A percentile compares a stretch with the other conserved stretches of the same genome.
Conservation (phyloP, 352 stramenopile species). For the Globisporangium alternatum region DNA sequence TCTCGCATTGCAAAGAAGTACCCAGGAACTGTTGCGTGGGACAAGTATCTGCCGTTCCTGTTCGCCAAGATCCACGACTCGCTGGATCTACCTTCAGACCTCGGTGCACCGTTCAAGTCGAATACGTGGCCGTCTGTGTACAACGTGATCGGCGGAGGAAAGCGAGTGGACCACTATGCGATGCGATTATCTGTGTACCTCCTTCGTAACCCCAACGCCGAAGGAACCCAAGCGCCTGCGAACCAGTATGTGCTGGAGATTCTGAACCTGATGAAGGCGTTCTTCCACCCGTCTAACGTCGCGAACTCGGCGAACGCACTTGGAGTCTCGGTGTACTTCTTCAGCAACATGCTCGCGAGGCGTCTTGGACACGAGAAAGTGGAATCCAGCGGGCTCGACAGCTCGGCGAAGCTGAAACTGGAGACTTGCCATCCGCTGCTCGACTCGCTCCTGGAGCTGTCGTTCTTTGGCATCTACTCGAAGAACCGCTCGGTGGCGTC, state of each 20-base stretch:
- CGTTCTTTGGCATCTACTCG: conserved; percentile 71
- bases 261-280: conserved; percentile 53
- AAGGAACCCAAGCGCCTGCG: conserved; percentile 16
- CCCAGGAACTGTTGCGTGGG: conserved; percentile 25
- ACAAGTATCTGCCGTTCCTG: conserved; percentile 47
- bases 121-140: conserved; percentile 56
- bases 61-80: conserved; percentile 68
- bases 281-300: conserved; percentile 75
- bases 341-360: conserved; percentile 45
- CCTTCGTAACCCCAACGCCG: conserved; percentile 24
- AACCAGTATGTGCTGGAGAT: conserved; percentile 60
- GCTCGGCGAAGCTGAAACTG: conserved; percentile 23
- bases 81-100: conserved; percentile 59
- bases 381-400: not conserved
- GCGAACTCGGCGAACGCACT: conserved; percentile 53
- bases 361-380: conserved; percentile 55
- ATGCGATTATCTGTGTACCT: conserved; percentile 61
- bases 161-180: conserved; percentile 49
- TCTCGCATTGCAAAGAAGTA: conserved; percentile 58
- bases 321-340: conserved; percentile 51
- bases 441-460: conserved; percentile 48
- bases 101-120: conserved; percentile 60
- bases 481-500: conserved; percentile 60
- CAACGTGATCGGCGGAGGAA: conserved; percentile 44
- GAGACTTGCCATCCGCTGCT: conserved; percentile 35